These are phyloP conservation scores for Pseudogymnoascus pannorum DNA, from an alignment of 2,329 filamentous ascomycete genomes.

Conservation along the genomic window DNA sequence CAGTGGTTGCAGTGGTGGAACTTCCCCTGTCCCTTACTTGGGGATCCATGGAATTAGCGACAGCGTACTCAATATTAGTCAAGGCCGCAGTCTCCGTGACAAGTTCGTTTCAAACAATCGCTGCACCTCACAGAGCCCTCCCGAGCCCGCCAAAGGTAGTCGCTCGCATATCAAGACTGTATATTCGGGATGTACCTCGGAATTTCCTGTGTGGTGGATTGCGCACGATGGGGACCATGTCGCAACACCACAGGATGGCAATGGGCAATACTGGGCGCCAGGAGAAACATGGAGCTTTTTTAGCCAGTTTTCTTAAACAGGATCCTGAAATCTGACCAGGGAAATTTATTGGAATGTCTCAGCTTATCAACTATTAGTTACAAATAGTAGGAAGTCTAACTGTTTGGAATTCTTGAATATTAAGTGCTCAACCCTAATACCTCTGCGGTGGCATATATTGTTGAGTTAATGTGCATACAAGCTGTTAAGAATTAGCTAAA, in stretches of 20 bases:
- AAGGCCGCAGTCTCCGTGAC: slow-evolving; percentile 30
- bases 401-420: background rate
- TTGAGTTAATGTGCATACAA: no score
- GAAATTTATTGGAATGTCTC: background rate
- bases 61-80: slow-evolving; percentile 28
- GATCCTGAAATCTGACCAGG: background rate
- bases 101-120: slow-evolving; percentile 33
- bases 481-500: no score
- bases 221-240: slow-evolving; percentile 29
- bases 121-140: slow-evolving; percentile 20
- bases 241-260: slow-evolving; percentile 20
- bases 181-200: slow-evolving; percentile 26
- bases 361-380: background rate
- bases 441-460: no score
- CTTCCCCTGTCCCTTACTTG: slow-evolving; percentile 29
- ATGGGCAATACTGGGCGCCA: slow-evolving; percentile 18
- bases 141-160: slow-evolving; percentile 18
- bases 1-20: slow-evolving; percentile 27
- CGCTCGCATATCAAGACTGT: slow-evolving; percentile 14
- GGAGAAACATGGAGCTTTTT: slow-evolving; percentile 30
- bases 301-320: background rate
- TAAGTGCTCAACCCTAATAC: no score
- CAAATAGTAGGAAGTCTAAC: background rate
- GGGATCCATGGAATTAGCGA: slow-evolving; percentile 32
- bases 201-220: slow-evolving; percentile 30